Evolutionary conservation across 2,329 filamentous ascomycete species (phyloP), one percentile per base, ranked within the genome.

Genomic region (Pestalotiopsis sp.): DNA sequence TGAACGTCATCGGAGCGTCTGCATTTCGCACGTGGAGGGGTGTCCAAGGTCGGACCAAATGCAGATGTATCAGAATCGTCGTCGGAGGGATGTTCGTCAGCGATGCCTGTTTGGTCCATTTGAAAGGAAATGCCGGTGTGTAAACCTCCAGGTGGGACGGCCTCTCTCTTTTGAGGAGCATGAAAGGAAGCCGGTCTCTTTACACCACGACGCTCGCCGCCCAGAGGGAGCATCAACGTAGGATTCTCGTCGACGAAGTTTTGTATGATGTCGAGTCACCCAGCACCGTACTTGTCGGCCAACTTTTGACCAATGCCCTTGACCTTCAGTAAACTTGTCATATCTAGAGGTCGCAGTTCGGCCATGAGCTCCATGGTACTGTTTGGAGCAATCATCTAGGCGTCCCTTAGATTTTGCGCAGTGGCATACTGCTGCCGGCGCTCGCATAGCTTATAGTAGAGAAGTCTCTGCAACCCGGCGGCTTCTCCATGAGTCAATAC

Each of bases 331-430:
- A 68, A n/a, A 1, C 41, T 36, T 17, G 61, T 17, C 52, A n/a
- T 41, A 5, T 57, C 66, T n/a, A 62, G 52, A 7, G 67, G 67
- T 13, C 56, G 63, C 9, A 17, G 38, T 12, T n/a, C 12, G 25
- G 57, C 56, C 17, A 68, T 17, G 4, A n/a, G 39, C 27, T 68
- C 63, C 38, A 68, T 52, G 3, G n/a, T 25, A 25, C 31, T 60
- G 49, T 68, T 68, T 12, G 27, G 45, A 36, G 67, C 67, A 17
- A 68, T 23, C n/a, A 64, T 45, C 11, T 61, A 68, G 9, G 38
- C 23, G 3, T 49, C 45, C 31, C 7, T 36, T 17, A 56, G 3
- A 5, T 56, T 56, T 6, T 66, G 52, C 14, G 36, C n/a, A 5
- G n/a, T 49, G 11, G 62, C 62, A 52, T 17, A 41, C n/a, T 38